Percentiles rank a stretch among this genome's conserved stretches.
phyloP scores from a whole-genome alignment of 495 filamentous ascomycete species.

The Penicillium lividum region DNA sequence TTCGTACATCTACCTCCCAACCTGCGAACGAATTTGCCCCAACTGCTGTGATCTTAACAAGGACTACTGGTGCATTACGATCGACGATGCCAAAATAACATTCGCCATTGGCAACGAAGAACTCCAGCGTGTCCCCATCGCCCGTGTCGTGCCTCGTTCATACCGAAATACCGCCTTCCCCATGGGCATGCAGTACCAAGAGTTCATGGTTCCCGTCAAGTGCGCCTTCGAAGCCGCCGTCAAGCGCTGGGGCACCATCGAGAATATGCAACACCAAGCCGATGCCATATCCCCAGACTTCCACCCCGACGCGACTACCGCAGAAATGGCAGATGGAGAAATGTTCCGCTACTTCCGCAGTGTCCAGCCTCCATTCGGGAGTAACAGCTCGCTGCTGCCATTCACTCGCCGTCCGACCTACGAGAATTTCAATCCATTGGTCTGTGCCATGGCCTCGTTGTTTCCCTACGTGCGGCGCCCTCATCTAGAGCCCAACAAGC shows the following conservation, averaged over 20 bases:
- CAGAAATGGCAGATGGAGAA: neutral
- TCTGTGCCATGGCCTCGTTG: neutral
- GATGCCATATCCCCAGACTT: neutral
- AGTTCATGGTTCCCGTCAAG: neutral
- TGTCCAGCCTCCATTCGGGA: neutral
- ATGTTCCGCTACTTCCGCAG: neutral
- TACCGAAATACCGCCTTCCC: neutral
- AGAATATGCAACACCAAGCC: neutral
- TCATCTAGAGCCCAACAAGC: neutral
- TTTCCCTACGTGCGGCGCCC: neutral
- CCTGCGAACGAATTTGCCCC: conserved; percentile 11
- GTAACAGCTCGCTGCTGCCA: neutral
- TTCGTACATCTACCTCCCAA: conserved; percentile 6
- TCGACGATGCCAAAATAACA: neutral
- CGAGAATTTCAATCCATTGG: neutral
- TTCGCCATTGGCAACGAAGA: neutral
- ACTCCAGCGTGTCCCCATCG: neutral
- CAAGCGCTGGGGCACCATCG: neutral
- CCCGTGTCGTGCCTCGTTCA: neutral
- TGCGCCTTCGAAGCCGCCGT: neutral
- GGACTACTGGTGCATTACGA: conserved; percentile 8
- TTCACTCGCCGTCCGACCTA: neutral
- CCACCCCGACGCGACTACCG: neutral
- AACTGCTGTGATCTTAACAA: conserved; percentile 5
- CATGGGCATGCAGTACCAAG: neutral